Evolutionary conservation across 2,329 filamentous ascomycete genomes (phyloP).

Genomic region (Cadophora gregata): DNA sequence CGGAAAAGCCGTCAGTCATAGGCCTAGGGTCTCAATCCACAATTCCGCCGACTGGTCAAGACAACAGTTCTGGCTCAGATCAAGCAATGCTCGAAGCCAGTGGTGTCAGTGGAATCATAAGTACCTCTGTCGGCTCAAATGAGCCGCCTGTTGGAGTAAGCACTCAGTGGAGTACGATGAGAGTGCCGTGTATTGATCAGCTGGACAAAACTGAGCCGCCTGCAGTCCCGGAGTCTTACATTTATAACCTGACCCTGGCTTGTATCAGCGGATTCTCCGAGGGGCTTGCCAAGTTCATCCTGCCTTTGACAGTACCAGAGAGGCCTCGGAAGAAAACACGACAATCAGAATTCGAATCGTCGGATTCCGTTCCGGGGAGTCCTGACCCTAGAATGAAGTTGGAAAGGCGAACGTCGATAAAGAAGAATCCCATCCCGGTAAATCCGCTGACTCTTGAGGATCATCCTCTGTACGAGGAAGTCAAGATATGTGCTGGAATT

Average conservation of each 20-base stretch:
- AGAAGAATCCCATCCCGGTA: constrained; percentile 77
- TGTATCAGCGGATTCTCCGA: constrained; percentile 93
- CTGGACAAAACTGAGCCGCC: constrained; percentile 91
- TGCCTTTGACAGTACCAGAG: constrained; percentile 88
- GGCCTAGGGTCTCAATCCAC: constrained; percentile 90
- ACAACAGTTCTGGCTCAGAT: constrained; percentile 67
- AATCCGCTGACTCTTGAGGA: constrained; percentile 82
- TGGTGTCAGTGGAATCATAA: constrained; percentile 86
- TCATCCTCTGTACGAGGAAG: constrained; percentile 72
- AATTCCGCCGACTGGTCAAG: constrained; percentile 68
- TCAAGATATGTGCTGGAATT: constrained; percentile 79
- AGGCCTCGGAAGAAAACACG: constrained; percentile 56
- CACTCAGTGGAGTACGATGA: constrained; percentile 86
- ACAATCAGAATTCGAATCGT: constrained; percentile 35
- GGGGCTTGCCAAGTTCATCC: constrained; percentile 88
- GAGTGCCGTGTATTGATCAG: constrained; percentile 89
- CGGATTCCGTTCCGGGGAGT: constrained; percentile 33
- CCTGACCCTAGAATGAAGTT: constrained; percentile 43
- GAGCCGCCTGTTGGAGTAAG: constrained; percentile 79
- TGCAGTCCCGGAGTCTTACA: constrained; percentile 85
- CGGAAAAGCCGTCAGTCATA: constrained; percentile 88
- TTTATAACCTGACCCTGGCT: constrained; percentile 86
- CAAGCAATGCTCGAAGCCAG: constrained; percentile 90
- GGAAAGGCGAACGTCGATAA: constrained; percentile 70
- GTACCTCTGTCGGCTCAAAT: constrained; percentile 69